A percentile compares a stretch with the other conserved stretches of the same genome.
These are phyloP conservation scores for sweet orange (Citrus sinensis) DNA, from an alignment of 345 rosid genomes.

Conservation along the genomic window DNA sequence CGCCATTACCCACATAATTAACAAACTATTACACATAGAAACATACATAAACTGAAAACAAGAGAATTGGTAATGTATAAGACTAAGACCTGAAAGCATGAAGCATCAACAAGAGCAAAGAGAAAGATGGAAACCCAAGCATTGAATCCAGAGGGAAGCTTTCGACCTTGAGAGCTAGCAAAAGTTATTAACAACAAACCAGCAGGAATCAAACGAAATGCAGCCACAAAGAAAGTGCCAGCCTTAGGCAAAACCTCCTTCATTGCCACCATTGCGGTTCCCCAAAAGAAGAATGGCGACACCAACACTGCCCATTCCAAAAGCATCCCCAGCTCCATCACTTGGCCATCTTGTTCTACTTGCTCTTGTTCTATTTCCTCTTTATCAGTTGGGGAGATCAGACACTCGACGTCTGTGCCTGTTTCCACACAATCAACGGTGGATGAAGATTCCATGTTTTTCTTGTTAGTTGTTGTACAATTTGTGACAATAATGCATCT, in stretches of 20 bases:
- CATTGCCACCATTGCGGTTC: slow-evolving; percentile 98
- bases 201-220: slow-evolving; percentile 87
- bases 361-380: neutral
- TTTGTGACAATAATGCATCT: neutral
- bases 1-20: slow-evolving; percentile 5
- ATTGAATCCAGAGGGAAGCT: slow-evolving; percentile 58
- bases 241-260: slow-evolving; percentile 82
- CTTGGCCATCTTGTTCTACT: neutral
- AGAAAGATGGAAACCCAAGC: slow-evolving; percentile 88
- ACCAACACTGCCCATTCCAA: slow-evolving; percentile 64
- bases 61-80: neutral
- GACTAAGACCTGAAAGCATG: slow-evolving; percentile 69
- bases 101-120: slow-evolving; percentile 79
- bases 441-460: neutral
- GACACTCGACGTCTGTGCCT: slow-evolving; percentile 53
- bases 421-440: slow-evolving; percentile 49
- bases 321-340: slow-evolving; percentile 16
- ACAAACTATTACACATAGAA: neutral
- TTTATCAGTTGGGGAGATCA: slow-evolving; percentile 13
- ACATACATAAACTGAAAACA: neutral
- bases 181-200: slow-evolving; percentile 69
- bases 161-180: slow-evolving; percentile 60
- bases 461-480: slow-evolving; percentile 20
- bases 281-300: slow-evolving; percentile 97
- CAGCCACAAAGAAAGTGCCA: slow-evolving; percentile 83